A percentile compares a stretch with the other conserved stretches of the same genome.
phyloP scores from a whole-genome alignment of 768 basidiomycete genomes.

The Russula vinacea region DNA sequence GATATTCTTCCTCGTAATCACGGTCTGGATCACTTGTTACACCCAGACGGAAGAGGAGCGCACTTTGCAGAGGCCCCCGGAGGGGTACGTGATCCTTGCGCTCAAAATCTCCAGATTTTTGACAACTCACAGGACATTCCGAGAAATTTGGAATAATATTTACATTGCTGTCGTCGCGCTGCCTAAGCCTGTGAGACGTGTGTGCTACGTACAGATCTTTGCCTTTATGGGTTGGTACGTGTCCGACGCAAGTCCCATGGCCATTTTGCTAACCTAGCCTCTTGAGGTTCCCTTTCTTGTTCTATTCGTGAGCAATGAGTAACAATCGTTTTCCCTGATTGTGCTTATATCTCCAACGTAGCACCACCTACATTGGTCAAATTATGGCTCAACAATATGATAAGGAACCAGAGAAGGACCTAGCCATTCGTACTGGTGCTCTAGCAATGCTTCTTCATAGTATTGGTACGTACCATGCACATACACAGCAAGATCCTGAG shows the following conservation, averaged over 20 bases:
- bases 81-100: slow-evolving; percentile 29
- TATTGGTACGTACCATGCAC: slow-evolving; percentile 56
- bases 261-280: slow-evolving; percentile 17
- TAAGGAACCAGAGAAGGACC: slow-evolving; percentile 72
- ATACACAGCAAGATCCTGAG: neutral
- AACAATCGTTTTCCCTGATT: slow-evolving; percentile 15
- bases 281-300: slow-evolving; percentile 88
- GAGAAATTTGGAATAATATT: slow-evolving; percentile 80
- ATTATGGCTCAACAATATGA: slow-evolving; percentile 81
- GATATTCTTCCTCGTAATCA: slow-evolving; percentile 70
- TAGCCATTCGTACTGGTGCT: slow-evolving; percentile 82
- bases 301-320: slow-evolving; percentile 64
- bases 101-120: slow-evolving; percentile 22
- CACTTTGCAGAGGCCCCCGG: slow-evolving; percentile 42
- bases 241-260: neutral
- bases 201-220: slow-evolving; percentile 91
- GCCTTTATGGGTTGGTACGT: slow-evolving; percentile 95
- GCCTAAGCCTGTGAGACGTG: slow-evolving; percentile 79
- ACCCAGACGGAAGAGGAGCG: slow-evolving; percentile 79
- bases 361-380: slow-evolving; percentile 92
- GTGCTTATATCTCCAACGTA: slow-evolving; percentile 33
- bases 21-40: slow-evolving; percentile 86
- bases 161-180: slow-evolving; percentile 66
- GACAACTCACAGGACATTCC: slow-evolving; percentile 46
- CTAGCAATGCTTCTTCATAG: slow-evolving; percentile 90